Evolutionary conservation across 768 basidiomycete genomes (phyloP).

Genomic region (Leucogyrophana mollusca): DNA sequence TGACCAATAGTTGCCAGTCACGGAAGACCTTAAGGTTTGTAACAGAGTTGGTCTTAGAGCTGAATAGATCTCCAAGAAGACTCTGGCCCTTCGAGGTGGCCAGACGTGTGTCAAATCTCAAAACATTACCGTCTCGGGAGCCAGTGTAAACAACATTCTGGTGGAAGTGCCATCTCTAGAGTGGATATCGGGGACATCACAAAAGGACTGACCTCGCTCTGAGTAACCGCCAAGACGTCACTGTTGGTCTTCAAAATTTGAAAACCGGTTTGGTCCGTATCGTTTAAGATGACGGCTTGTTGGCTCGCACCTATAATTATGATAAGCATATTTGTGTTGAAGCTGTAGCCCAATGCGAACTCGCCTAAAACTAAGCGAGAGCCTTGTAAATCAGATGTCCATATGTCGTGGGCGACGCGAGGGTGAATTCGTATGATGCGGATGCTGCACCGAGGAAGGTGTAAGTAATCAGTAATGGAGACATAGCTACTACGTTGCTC

Average conservation of each 20-base stretch:
- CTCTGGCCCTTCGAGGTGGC: constrained; percentile 33
- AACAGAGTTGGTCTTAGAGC: constrained; percentile 42
- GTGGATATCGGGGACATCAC: constrained; percentile 10
- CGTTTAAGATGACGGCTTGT: constrained; percentile 50
- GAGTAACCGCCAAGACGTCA: constrained; percentile 63
- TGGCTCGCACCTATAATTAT: constrained; percentile 47
- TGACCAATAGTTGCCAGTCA: constrained; percentile 53
- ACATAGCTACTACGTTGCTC: constrained; percentile 9
- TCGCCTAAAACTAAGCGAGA: constrained; percentile 54
- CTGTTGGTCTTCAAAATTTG: constrained; percentile 51
- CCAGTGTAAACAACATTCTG: constrained; percentile 57
- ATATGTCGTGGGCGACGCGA: constrained; percentile 51
- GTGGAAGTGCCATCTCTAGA: neutral
- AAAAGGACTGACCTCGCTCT: constrained; percentile 40
- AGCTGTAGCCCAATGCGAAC: neutral
- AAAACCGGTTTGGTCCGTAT: constrained; percentile 37
- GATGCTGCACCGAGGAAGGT: constrained; percentile 7
- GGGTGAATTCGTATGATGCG: constrained; percentile 30
- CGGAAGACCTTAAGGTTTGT: constrained; percentile 49
- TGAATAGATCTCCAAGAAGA: constrained; percentile 40
- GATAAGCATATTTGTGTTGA: constrained; percentile 1
- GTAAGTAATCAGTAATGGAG: neutral
- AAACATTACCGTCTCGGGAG: constrained; percentile 56
- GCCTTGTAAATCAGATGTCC: constrained; percentile 50
- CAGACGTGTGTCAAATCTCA: constrained; percentile 56